Evolutionary conservation across 306 rosid genomes (phyloP).

Genomic region (Inga laurina): DNA sequence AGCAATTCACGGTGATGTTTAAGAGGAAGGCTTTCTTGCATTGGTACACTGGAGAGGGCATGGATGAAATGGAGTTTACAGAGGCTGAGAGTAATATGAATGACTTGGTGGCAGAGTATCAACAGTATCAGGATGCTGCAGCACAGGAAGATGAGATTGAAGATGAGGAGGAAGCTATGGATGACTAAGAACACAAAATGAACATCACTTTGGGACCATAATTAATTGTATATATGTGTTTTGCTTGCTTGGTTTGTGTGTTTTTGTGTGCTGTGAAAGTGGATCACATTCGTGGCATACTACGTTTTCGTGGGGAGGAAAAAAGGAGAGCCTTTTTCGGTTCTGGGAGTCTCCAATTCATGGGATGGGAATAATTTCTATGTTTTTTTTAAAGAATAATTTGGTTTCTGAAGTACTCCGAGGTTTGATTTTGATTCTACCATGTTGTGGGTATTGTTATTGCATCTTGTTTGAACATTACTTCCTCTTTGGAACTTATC

Average conservation of each 20-base stretch:
- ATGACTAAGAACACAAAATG: constrained; percentile 8
- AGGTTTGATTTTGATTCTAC: background rate
- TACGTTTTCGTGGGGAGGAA: background rate
- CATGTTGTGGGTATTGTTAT: background rate
- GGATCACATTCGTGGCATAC: background rate
- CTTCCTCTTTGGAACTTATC: background rate
- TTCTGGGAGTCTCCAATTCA: background rate
- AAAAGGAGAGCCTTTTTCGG: background rate
- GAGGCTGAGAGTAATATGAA: constrained; percentile 88
- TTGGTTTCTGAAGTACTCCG: background rate
- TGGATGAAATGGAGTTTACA: constrained; percentile 88
- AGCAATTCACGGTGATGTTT: constrained; percentile 81
- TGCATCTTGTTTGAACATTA: background rate
- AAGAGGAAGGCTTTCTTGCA: constrained; percentile 84
- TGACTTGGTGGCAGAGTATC: constrained; percentile 79
- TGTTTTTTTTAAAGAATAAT: background rate
- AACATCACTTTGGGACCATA: background rate
- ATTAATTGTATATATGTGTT: background rate
- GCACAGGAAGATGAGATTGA: constrained; percentile 41
- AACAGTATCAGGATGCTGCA: constrained; percentile 72
- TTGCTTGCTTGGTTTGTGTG: constrained; percentile 9
- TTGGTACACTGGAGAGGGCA: constrained; percentile 84
- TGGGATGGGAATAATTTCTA: background rate
- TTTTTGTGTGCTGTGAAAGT: background rate
- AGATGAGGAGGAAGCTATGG: constrained; percentile 29